These are phyloP conservation scores for Candida maris DNA, from an alignment of 805 yeast species.

Conservation along the genomic window DNA sequence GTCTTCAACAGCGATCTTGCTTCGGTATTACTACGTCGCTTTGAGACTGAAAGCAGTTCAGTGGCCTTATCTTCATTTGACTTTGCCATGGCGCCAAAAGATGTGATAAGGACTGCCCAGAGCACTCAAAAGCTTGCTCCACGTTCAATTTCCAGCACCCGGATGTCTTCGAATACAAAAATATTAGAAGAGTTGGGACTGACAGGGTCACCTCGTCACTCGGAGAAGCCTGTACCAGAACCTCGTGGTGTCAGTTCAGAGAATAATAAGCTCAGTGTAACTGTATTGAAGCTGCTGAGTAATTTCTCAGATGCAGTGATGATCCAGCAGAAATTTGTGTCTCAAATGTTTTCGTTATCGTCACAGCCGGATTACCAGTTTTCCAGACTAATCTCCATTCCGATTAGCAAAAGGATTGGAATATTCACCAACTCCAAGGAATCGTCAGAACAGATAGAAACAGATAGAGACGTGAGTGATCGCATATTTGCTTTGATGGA, in stretches of 20 bases:
- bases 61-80: constrained; percentile 10
- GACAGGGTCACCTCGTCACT: neutral
- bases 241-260: constrained; percentile 3
- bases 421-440: constrained; percentile 9
- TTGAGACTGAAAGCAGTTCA: constrained; percentile 9
- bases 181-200: constrained; percentile 27
- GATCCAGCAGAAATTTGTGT: constrained; percentile 48
- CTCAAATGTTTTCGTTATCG: constrained; percentile 41
- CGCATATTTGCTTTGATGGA: constrained; percentile 29
- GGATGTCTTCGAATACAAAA: constrained; percentile 15
- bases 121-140: constrained; percentile 6
- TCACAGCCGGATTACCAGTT: constrained; percentile 38
- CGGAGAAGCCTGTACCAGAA: neutral
- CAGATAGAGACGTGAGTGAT: constrained; percentile 31
- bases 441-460: constrained; percentile 19
- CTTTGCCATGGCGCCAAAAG: constrained; percentile 21
- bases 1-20: constrained; percentile 28
- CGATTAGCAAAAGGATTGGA: constrained; percentile 21
- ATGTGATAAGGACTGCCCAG: constrained; percentile 14
- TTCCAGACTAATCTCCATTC: constrained; percentile 37
- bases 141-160: constrained; percentile 8
- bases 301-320: constrained; percentile 14
- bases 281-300: constrained; percentile 9
- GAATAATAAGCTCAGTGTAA: constrained; percentile 1
- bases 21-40: constrained; percentile 14